Conservation (phyloP, 2,329 filamentous ascomycete genomes). For the Alternaria panax region DNA sequence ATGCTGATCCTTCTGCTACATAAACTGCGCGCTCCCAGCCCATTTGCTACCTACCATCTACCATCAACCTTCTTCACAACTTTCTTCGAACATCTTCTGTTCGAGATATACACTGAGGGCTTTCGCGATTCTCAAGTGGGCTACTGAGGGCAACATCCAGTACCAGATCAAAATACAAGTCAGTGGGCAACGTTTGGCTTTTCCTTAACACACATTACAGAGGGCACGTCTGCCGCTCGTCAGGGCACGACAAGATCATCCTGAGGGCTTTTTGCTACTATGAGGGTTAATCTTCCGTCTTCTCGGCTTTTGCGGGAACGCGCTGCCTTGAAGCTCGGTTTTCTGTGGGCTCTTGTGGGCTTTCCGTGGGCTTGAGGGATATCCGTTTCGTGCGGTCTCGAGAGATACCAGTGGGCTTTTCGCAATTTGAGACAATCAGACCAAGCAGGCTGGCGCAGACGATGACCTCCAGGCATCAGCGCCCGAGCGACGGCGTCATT, state of each 20-base stretch:
- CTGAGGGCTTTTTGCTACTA: conserved; percentile 51
- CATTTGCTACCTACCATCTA: conserved; percentile 18
- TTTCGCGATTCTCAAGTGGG: conserved; percentile 45
- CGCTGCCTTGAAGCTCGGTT: conserved; percentile 54
- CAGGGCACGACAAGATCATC: conserved; percentile 47
- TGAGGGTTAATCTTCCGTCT: conserved; percentile 52
- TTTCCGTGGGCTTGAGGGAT: conserved; percentile 55
- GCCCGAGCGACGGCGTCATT: conserved; percentile 35
- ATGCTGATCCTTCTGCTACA: conserved; percentile 19
- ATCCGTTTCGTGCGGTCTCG: conserved; percentile 48
- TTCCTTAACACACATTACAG: conserved; percentile 51
- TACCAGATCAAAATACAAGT: conserved; percentile 49
- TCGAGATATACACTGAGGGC: conserved; percentile 39
- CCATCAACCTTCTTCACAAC: conserved; percentile 28
- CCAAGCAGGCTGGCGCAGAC: conserved; percentile 44
- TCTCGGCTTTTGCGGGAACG: conserved; percentile 63
- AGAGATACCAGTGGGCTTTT: conserved; percentile 55
- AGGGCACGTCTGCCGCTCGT: conserved; percentile 47
- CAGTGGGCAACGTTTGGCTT: conserved; percentile 51
- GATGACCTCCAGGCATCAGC: conserved; percentile 24
- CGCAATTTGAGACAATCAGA: conserved; percentile 51
- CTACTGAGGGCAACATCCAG: conserved; percentile 43
- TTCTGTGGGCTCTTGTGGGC: conserved; percentile 58
- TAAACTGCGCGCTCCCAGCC: conserved; percentile 23
- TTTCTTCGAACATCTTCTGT: conserved; percentile 29